Conservation (phyloP, 495 filamentous ascomycete genomes). For the Hypoxylon rickii region DNA sequence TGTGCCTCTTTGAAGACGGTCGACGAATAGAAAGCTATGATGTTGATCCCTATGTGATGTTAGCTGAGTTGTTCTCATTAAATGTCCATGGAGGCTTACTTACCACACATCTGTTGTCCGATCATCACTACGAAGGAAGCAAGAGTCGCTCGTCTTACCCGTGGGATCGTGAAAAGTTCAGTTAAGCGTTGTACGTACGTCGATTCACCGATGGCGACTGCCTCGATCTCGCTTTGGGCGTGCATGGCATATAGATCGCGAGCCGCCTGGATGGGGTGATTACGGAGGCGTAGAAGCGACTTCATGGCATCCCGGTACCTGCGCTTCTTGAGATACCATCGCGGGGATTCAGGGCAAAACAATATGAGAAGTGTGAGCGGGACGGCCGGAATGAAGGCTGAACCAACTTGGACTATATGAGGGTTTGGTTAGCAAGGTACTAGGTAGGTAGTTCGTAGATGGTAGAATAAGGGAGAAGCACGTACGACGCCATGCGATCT, state of each 20-base stretch:
- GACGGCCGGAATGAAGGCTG: slow-evolving; percentile 72
- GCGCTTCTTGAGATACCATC: slow-evolving; percentile 69
- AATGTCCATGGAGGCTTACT: slow-evolving; percentile 11
- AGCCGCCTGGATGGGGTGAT: slow-evolving; percentile 63
- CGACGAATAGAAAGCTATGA: slow-evolving; percentile 71
- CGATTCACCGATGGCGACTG: slow-evolving; percentile 35
- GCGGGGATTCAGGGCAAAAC: slow-evolving; percentile 71
- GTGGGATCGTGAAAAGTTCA: slow-evolving; percentile 71
- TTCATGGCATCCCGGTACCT: slow-evolving; percentile 58
- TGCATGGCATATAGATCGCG: slow-evolving; percentile 69
- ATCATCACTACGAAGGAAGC: slow-evolving; percentile 69
- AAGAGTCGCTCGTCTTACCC: slow-evolving; percentile 67
- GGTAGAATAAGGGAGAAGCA: background rate
- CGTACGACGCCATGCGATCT: slow-evolving; percentile 60
- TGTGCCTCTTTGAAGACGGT: slow-evolving; percentile 63
- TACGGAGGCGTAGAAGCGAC: slow-evolving; percentile 65
- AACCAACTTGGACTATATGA: slow-evolving; percentile 59
- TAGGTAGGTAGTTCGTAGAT: too few relatives aligned
- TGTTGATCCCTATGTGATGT: slow-evolving; percentile 52
- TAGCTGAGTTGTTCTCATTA: slow-evolving; percentile 7
- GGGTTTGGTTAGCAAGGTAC: background rate
- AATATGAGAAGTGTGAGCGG: slow-evolving; percentile 65
- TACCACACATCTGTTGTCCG: slow-evolving; percentile 64
- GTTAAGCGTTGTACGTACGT: slow-evolving; percentile 62
- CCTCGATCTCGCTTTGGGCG: slow-evolving; percentile 61